Evolutionary conservation across 208 protist species (phyloP).

Genomic region (Porcisia hertigi): DNA sequence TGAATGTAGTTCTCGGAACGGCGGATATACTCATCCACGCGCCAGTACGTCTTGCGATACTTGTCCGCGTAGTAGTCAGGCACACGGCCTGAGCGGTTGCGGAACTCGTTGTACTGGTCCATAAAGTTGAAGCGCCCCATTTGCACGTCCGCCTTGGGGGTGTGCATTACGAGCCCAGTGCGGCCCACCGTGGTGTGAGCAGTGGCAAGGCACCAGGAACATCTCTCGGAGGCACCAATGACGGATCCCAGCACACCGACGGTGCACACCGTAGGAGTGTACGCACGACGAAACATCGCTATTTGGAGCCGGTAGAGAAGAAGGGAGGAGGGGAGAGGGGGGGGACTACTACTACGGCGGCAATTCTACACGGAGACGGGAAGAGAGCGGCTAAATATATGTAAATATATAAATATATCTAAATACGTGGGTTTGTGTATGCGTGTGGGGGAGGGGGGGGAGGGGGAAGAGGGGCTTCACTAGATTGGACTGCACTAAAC

Average conservation of each 20-base stretch:
- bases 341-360: background rate
- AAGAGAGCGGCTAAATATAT: background rate
- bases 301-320: background rate
- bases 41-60: slow-evolving; percentile 88
- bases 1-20: slow-evolving; percentile 80
- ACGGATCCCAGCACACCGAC: slow-evolving; percentile 16
- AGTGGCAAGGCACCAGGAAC: slow-evolving; percentile 9
- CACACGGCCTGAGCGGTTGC: slow-evolving; percentile 76
- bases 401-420: too few species aligned
- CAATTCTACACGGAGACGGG: background rate
- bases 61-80: slow-evolving; percentile 85
- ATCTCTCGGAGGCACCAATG: slow-evolving; percentile 6
- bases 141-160: slow-evolving; percentile 77
- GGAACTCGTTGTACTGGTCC: slow-evolving; percentile 89
- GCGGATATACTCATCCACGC: slow-evolving; percentile 88
- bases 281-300: slow-evolving; percentile 41
- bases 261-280: slow-evolving; percentile 5
- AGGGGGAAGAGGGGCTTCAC: background rate
- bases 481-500: background rate
- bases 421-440: too few species aligned
- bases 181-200: slow-evolving; percentile 10
- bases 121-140: slow-evolving; percentile 81
- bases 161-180: slow-evolving; percentile 61
- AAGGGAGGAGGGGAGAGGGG: background rate
- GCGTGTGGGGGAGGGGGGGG: background rate